Percentiles rank a stretch among this genome's conserved stretches.
phyloP scores from a whole-genome alignment of 2,329 filamentous ascomycete genomes.

The Rhinocladiella mackenziei region DNA sequence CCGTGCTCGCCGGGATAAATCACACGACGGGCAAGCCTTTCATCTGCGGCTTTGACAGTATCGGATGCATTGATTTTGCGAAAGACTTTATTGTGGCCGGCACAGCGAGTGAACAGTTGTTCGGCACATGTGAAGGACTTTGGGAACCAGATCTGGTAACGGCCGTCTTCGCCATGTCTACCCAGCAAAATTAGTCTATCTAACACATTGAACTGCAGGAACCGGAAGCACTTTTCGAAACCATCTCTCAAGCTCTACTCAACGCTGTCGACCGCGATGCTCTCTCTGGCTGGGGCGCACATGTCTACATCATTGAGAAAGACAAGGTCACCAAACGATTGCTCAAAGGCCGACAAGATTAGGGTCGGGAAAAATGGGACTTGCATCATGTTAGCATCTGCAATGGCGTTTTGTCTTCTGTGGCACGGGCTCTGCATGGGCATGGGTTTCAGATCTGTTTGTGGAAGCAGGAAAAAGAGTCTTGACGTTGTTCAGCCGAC shows the following conservation, averaged over 20 bases:
- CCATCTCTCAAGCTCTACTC: slow-evolving; percentile 89
- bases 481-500: background rate
- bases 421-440: no score
- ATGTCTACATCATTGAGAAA: slow-evolving; percentile 99
- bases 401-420: slow-evolving; percentile 9
- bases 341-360: slow-evolving; percentile 96
- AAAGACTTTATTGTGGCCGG: slow-evolving; percentile 99
- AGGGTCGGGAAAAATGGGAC: slow-evolving; percentile 34
- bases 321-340: slow-evolving; percentile 99
- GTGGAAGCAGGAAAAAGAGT: background rate
- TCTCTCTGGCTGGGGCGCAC: slow-evolving; percentile 93
- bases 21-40: slow-evolving; percentile 92
- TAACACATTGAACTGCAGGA: slow-evolving; percentile 49
- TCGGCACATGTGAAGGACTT: slow-evolving; percentile 95
- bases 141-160: slow-evolving; percentile 98
- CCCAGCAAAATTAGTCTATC: slow-evolving; percentile 6
- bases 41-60: slow-evolving; percentile 98
- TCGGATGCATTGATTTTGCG: slow-evolving; percentile 98
- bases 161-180: slow-evolving; percentile 53
- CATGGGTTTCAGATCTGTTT: no score
- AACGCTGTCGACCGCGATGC: slow-evolving; percentile 97
- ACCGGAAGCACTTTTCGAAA: slow-evolving; percentile 96
- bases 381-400: slow-evolving; percentile 9
- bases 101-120: slow-evolving; percentile 94
- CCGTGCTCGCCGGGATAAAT: slow-evolving; percentile 91